Evolutionary conservation across 2,329 filamentous ascomycete genomes (phyloP), one percentile per base, ranked within the genome.

Genomic region (Nemania bipapillata): DNA sequence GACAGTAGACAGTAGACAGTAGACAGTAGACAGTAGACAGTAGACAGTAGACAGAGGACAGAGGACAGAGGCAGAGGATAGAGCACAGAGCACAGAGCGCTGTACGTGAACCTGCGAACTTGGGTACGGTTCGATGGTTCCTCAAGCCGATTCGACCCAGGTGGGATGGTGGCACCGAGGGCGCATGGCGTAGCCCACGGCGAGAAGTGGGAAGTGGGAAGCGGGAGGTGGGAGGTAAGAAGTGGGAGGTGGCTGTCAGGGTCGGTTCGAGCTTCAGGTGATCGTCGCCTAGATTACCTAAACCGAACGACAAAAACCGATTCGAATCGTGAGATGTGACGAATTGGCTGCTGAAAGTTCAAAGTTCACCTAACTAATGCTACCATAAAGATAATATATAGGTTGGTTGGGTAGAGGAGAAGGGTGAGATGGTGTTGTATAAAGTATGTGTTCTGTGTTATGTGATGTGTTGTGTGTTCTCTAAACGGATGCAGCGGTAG

Each of bases 121-220:
- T n/a, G n/a, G n/a, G n/a, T n/a, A n/a, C n/a, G n/a, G n/a, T 49
- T 52, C 9, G 30, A 63, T 26, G 24, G 52, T 49, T 69, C 63
- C 59, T 73, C 70, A 72, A 72, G 64, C 68, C 69, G 66, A 70
- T 69, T 72, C 68, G 69, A 74, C 69, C 66, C 60, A 60, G 54
- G 63, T 45, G 63, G 63, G 50, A 70, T 63, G 63, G 70, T 67
- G 61, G 61, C 59, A 69, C 66, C 64, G 61, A 63, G 69, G 60
- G 68, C 59, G 65, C 73, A 76, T 75, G 67, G 67, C 68, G 66
- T 63, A 69, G 52, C 60, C 20, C 37, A 65, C 52, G 45, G 53
- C 42, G 59, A 57, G 45, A 66, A 59, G 40, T 49, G 35, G 50
- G 50, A 15, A 28, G 47, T 12, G 37, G 8, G 9, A 12, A 12